Base-by-base conservation (phyloP, 2,329 filamentous ascomycete species). In the Diplodia corticola region DNA sequence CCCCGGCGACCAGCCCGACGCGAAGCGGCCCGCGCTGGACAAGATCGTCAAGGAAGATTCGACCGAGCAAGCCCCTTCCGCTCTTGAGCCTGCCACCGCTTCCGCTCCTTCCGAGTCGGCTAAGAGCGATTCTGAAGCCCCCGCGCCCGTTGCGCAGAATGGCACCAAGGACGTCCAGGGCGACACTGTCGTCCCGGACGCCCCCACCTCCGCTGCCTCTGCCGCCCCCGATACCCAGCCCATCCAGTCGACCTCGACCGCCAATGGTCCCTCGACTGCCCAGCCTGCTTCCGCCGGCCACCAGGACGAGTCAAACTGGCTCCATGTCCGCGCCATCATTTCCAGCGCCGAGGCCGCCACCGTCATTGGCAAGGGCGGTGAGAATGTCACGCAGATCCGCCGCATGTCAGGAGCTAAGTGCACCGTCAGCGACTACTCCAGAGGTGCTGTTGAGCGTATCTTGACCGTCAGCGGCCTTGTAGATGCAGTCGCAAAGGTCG, bases 341-440 rank as follows among this genome's bases (percentile, higher is more conserved):
- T 96, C 94, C 63, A 99, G 94, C 79, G 92, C 93, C 53, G 95
- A 99, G 80, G 95, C 95, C 71, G 95, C 95, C 46, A 99, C 95
- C 57, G 92, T 97, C 71, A 99, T 99, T 80, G 95, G 95, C 76
- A 99, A 99, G 82, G 94, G 93, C 69, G 95, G 95, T 77, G 95
- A 99, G 84, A 99, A 99, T 76, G 95, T 99, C 55, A 96, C 93
- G 71, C 92, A 96, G 81, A 98, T 99, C 76, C 89, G 95, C 71
- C 92, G 92, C 77, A 85, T 97, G 81, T 97, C 95, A 63, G 93
- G 93, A 73, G 95, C 95, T 71, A 98, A 98, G 82, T 99, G 95
- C 83, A 99, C 95, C 55, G 95, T 99, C 72, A 97, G 93, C 82
- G 95, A 99, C 80, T 99, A 98, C 76, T 91, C 96, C 72, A 92